phyloP scores from a whole-genome alignment of 306 rosid species.

The Glycine soja region DNA sequence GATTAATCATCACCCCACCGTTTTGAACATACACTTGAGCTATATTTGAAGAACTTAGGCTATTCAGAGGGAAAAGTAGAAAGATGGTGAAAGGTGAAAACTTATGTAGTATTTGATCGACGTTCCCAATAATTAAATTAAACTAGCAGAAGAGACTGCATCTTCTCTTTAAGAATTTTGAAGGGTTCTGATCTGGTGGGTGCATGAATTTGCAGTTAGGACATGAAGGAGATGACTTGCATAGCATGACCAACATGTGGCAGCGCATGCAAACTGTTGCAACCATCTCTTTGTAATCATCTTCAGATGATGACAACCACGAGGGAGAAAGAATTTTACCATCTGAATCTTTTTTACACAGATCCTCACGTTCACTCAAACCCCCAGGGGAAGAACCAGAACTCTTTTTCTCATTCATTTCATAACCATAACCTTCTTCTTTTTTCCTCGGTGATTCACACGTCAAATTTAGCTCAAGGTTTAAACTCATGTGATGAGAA shows the following conservation, averaged over 20 bases:
- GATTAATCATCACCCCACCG: constrained; percentile 29
- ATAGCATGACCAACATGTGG: constrained; percentile 90
- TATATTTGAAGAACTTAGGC: constrained; percentile 7
- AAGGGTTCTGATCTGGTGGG: constrained; percentile 66
- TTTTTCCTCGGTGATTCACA: constrained; percentile 58
- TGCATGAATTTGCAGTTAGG: constrained; percentile 96
- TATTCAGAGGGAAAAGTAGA: background rate
- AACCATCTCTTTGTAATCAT: constrained; percentile 74
- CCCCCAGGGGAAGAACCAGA: constrained; percentile 28
- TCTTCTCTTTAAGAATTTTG: constrained; percentile 64
- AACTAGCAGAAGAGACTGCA: constrained; percentile 61
- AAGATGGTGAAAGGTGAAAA: constrained; percentile 33
- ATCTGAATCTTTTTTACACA: constrained; percentile 40
- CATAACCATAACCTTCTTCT: background rate
- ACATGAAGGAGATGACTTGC: constrained; percentile 85
- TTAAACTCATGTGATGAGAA: constrained; percentile 62
- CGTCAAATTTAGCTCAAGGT: constrained; percentile 86
- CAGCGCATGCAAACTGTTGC: constrained; percentile 89
- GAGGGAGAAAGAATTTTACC: constrained; percentile 47
- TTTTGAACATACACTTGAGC: constrained; percentile 20
- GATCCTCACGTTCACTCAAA: constrained; percentile 39
- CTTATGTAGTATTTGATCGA: background rate
- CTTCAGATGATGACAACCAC: constrained; percentile 62
- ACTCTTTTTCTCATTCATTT: constrained; percentile 39
- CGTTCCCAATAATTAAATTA: background rate